phyloP scores from a whole-genome alignment of 2,329 filamentous ascomycete species.

The Teratosphaeria zuluensis region DNA sequence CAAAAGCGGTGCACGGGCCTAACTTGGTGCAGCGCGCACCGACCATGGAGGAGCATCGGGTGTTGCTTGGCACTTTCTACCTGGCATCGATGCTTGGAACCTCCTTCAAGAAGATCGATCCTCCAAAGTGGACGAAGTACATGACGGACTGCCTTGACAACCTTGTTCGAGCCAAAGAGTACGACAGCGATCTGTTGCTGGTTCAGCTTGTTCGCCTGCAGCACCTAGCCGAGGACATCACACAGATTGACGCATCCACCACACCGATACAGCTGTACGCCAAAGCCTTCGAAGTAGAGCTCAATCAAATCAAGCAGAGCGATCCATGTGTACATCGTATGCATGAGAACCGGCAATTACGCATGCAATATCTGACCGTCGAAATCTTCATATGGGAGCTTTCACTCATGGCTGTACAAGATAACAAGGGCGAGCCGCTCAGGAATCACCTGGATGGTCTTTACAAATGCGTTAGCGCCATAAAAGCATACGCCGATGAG shows the following conservation, averaged over 20 bases:
- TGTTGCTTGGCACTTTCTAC: constrained; percentile 19
- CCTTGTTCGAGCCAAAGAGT: constrained; percentile 16
- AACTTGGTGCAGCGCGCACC: constrained; percentile 1
- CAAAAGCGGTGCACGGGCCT: constrained; percentile 8
- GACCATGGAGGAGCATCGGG: constrained; percentile 17
- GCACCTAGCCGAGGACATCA: constrained; percentile 17
- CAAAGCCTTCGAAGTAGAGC: constrained; percentile 19
- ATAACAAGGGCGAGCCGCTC: constrained; percentile 12
- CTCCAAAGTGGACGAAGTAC: constrained; percentile 17
- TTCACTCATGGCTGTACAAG: constrained; percentile 17
- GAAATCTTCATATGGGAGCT: constrained; percentile 21
- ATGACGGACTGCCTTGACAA: constrained; percentile 14
- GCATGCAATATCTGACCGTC: constrained; percentile 17
- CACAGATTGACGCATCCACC: constrained; percentile 12
- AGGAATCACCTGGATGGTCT: constrained; percentile 17
- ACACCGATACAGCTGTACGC: constrained; percentile 19
- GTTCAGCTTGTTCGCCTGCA: constrained; percentile 22
- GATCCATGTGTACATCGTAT: constrained; percentile 7
- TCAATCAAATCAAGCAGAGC: constrained; percentile 11
- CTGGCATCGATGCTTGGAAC: constrained; percentile 20
- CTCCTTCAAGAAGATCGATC: constrained; percentile 21
- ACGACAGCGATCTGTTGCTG: constrained; percentile 20
- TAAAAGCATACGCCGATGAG: constrained; percentile 16
- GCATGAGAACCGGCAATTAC: constrained; percentile 12
- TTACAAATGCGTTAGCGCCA: constrained; percentile 15